Base-by-base conservation (phyloP, 2,329 filamentous ascomycete genomes). In the Torrubiella hemipterigena region DNA sequence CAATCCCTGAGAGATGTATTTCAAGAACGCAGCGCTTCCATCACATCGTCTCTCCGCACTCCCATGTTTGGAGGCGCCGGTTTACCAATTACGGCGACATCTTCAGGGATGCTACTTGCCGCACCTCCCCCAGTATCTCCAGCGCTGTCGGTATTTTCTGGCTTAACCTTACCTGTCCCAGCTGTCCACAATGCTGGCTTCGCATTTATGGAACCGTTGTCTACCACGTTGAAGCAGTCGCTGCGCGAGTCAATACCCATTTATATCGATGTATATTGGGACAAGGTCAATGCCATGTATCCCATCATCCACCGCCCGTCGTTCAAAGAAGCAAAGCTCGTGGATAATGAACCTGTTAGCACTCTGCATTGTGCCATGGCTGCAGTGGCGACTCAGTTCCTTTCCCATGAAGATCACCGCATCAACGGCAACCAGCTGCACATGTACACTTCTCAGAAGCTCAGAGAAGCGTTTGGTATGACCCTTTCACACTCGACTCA, bases 261-360 rank as follows among this genome's bases (percentile, higher is more conserved):
- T 25, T 72, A 72, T 38, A 51, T 73, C 36, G 54, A 65, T 16
- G 50, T 64, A 21, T 73, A 71, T 49, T 73, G 69, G 69, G 55
- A 61, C 30, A 59, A 57, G 37, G 61, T 69, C 29, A 56, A 69
- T 40, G 52, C 54, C 15, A 39, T 55, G 33, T 63, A 61, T 40
- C 67, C 68, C n/a, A 46, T 72, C 17, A 54, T 72, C 17, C 68
- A 73, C 47, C 57, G 56, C 35, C 46, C 51, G 15, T 60, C 57
- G 11, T 59, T 65, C 24, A 60, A 66, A 34, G 52, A 49, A 17
- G 49, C 49, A 13, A 37, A 44, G 6, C 42, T 41, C 9, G 39
- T 32, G 17, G 35, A 37, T 7, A 48, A 50, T 5, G 59, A 63
- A 32, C 48, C 54, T 17, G 21, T 48, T 6, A 60, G 67, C 32